These are phyloP conservation scores for Allium fistulosum DNA, from an alignment of 106 monocot species.

Conservation along the genomic window DNA sequence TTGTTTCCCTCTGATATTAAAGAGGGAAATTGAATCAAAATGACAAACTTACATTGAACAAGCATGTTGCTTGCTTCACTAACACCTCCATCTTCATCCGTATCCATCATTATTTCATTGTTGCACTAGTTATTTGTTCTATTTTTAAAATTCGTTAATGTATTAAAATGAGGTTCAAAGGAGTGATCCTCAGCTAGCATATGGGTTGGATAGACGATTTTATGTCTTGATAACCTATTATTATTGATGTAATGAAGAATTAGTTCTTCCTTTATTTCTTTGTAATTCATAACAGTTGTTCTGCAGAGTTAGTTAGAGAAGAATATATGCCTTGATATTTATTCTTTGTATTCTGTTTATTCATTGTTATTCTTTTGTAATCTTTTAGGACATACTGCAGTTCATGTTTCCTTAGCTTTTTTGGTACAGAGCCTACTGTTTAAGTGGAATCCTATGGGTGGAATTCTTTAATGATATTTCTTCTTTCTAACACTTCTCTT, in stretches of 20 bases:
- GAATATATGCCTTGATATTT: background rate
- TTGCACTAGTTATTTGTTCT: constrained; percentile 1
- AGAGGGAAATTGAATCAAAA: background rate
- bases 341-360: background rate
- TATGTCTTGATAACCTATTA: constrained; percentile 9
- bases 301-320: constrained; percentile 8
- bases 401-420: constrained; percentile 1
- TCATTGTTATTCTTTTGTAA: background rate
- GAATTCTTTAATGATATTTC: background rate
- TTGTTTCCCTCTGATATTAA: constrained; percentile 2
- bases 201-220: constrained; percentile 6
- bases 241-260: background rate
- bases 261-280: constrained; percentile 4
- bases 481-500: too few species aligned
- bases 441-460: constrained; percentile 1
- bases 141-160: background rate
- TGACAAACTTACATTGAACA: background rate
- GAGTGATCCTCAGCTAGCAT: background rate
- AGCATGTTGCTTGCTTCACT: constrained; percentile 12
- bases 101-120: background rate
- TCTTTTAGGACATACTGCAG: background rate
- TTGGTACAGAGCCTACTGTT: constrained; percentile 3
- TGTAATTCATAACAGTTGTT: constrained; percentile 3
- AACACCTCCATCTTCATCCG: background rate
- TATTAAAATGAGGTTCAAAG: background rate